phyloP scores from a whole-genome alignment of 1,284 basidiomycete species.

The Heliocybe sulcata region DNA sequence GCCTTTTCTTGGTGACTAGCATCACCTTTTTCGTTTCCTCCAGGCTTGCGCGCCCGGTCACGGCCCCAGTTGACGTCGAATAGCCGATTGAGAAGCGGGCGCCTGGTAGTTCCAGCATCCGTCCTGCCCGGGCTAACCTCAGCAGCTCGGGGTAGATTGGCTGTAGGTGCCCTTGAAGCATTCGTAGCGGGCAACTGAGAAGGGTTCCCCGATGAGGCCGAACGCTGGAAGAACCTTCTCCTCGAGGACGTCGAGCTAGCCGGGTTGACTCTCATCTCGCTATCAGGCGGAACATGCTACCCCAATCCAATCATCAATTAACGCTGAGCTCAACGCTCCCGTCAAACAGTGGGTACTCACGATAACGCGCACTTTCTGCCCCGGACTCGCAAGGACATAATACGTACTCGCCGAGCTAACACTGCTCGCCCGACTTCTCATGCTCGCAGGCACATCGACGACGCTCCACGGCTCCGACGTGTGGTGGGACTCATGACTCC shows the following conservation, averaged over 20 bases:
- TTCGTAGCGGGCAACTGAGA: too few species aligned
- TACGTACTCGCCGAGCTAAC: constrained; percentile 59
- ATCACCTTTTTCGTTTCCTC: background rate
- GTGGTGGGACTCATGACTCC: constrained; percentile 15
- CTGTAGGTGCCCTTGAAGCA: background rate
- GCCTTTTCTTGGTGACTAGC: background rate
- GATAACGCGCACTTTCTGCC: constrained; percentile 64
- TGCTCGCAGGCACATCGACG: constrained; percentile 22
- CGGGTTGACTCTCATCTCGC: background rate
- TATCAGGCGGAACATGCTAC: background rate
- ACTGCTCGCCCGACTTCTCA: constrained; percentile 33
- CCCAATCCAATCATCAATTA: background rate
- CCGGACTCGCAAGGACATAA: constrained; percentile 58
- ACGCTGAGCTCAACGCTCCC: constrained; percentile 6
- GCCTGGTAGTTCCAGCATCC: background rate
- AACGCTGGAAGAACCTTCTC: background rate
- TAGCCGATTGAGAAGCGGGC: background rate
- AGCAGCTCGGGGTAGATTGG: background rate
- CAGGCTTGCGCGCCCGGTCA: background rate
- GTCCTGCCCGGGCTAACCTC: background rate
- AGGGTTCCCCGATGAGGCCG: background rate
- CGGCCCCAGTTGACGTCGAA: background rate
- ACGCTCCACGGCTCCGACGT: constrained; percentile 6
- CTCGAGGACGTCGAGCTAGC: background rate
- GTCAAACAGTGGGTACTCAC: too few species aligned